These are phyloP conservation scores for Teratosphaeria epicoccoides DNA, from an alignment of 2,329 filamentous ascomycete species.

Conservation along the genomic window DNA sequence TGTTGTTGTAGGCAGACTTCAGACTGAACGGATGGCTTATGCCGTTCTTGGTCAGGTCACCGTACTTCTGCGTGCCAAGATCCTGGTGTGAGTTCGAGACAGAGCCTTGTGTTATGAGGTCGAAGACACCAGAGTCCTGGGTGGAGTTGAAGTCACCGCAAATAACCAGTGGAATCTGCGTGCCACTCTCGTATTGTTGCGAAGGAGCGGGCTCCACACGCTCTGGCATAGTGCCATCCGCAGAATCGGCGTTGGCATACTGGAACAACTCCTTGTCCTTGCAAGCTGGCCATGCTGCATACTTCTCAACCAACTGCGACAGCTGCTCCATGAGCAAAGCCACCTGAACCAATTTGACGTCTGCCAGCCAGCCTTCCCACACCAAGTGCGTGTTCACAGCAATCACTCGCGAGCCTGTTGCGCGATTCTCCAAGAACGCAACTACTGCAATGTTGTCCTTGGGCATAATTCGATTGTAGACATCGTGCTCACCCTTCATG, in stretches of 20 bases:
- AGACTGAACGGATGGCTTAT: slow-evolving; percentile 92
- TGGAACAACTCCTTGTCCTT: slow-evolving; percentile 40
- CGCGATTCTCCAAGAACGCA: slow-evolving; percentile 82
- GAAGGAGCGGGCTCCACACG: slow-evolving; percentile 62
- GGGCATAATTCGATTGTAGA: slow-evolving; percentile 97
- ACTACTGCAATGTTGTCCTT: slow-evolving; percentile 94
- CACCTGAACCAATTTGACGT: slow-evolving; percentile 94
- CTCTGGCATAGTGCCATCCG: slow-evolving; percentile 37
- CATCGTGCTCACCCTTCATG: slow-evolving; percentile 94
- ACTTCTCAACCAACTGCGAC: slow-evolving; percentile 74
- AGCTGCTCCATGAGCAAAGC: slow-evolving; percentile 91
- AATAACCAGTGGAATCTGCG: slow-evolving; percentile 80
- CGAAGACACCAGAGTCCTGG: slow-evolving; percentile 78
- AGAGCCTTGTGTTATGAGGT: slow-evolving; percentile 71
- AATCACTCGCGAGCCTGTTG: slow-evolving; percentile 82
- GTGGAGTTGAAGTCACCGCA: slow-evolving; percentile 96
- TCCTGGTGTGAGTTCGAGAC: slow-evolving; percentile 72
- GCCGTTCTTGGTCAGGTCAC: slow-evolving; percentile 82
- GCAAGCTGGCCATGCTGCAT: slow-evolving; percentile 65
- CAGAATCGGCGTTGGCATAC: slow-evolving; percentile 36
- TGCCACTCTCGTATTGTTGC: slow-evolving; percentile 73
- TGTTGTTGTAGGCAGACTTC: slow-evolving; percentile 76
- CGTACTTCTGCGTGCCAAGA: slow-evolving; percentile 71
- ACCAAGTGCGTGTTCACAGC: slow-evolving; percentile 90
- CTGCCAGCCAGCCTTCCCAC: slow-evolving; percentile 82